phyloP scores from a whole-genome alignment of 345 rosid species.

The Streptanthus diversifolius region DNA sequence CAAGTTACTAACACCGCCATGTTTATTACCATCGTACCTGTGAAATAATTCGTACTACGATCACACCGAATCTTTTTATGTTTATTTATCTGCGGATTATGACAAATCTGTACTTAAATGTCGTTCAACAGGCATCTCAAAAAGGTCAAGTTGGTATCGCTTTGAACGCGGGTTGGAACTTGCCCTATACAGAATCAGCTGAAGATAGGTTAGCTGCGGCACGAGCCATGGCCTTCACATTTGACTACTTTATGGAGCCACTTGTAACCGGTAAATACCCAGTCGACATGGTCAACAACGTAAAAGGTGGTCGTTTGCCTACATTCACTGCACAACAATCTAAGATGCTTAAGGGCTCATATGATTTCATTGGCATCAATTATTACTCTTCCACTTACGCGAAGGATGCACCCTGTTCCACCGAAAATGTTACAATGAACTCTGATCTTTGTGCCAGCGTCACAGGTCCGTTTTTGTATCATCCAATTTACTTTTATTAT shows the following conservation, averaged over 20 bases:
- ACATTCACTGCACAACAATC: constrained; percentile 48
- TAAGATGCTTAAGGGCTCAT: constrained; percentile 46
- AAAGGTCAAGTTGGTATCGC: constrained; percentile 46
- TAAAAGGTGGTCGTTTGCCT: constrained; percentile 48
- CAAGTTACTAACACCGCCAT: not conserved
- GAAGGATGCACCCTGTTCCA: constrained; percentile 23
- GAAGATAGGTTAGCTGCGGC: constrained; percentile 36
- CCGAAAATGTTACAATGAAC: constrained; percentile 23
- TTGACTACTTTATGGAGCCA: constrained; percentile 55
- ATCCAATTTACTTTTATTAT: not conserved
- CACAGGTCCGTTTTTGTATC: constrained; percentile 30
- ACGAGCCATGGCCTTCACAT: constrained; percentile 43
- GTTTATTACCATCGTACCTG: not conserved
- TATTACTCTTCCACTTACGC: constrained; percentile 50
- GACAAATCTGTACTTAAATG: not conserved
- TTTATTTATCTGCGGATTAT: not conserved
- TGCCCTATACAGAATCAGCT: constrained; percentile 35
- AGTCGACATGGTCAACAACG: constrained; percentile 32
- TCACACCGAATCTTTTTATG: not conserved
- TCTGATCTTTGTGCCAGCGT: constrained; percentile 40
- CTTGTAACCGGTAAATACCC: constrained; percentile 53
- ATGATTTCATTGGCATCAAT: constrained; percentile 57
- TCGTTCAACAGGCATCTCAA: constrained; percentile 32
- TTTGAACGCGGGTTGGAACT: constrained; percentile 35
- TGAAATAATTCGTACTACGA: not conserved